A percentile compares a stretch with the other conserved stretches of the same genome.
Evolutionary conservation across 2,329 filamentous ascomycete species (phyloP).

Genomic region (Mollisiaceae sp.): DNA sequence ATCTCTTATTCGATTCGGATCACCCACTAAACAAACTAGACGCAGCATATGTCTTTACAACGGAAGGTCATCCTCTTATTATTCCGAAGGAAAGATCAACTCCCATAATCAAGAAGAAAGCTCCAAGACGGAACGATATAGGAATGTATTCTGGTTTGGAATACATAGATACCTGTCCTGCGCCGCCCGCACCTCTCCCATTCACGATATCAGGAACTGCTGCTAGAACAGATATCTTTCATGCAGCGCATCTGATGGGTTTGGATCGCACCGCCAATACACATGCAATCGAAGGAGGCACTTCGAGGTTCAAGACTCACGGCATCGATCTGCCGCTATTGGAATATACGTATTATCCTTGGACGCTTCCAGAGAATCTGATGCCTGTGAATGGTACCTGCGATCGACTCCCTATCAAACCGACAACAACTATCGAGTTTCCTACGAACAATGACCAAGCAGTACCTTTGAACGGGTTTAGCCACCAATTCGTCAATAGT

Average conservation of each 20-base stretch:
- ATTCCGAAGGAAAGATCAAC: constrained; percentile 63
- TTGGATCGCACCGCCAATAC: constrained; percentile 77
- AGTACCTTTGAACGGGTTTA: constrained; percentile 33
- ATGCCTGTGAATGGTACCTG: constrained; percentile 81
- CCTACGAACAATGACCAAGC: constrained; percentile 50
- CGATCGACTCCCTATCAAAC: constrained; percentile 69
- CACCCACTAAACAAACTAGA: constrained; percentile 90
- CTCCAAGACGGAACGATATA: constrained; percentile 43
- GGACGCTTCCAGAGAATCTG: constrained; percentile 81
- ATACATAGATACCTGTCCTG: constrained; percentile 65
- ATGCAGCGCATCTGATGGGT: constrained; percentile 83
- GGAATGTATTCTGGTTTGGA: constrained; percentile 36
- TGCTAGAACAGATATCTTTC: constrained; percentile 81
- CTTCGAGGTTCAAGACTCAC: not conserved
- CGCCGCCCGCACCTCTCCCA: constrained; percentile 61
- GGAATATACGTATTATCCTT: constrained; percentile 89
- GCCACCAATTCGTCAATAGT: constrained; percentile 54
- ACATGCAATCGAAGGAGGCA: constrained; percentile 48
- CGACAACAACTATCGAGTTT: constrained; percentile 72
- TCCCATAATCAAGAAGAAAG: constrained; percentile 23
- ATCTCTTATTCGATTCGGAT: constrained; percentile 82
- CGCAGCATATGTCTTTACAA: constrained; percentile 89
- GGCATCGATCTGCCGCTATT: constrained; percentile 48
- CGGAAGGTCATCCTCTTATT: constrained; percentile 91
- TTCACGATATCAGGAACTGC: constrained; percentile 81